Evolutionary conservation across 805 yeast species (phyloP).

Genomic region (Candida tallmaniae): DNA sequence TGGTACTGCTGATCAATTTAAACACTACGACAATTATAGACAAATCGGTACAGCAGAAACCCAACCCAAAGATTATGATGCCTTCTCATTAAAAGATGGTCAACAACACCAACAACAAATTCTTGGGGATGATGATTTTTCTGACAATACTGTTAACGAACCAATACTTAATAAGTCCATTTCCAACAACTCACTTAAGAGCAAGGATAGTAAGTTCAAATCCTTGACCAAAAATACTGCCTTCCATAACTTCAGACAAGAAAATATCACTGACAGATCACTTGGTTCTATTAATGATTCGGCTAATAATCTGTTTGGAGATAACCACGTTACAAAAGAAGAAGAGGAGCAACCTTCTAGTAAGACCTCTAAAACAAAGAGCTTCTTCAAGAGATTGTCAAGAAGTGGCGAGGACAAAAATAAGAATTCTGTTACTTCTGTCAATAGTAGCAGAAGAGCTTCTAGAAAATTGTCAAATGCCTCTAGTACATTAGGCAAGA

Average conservation of each 20-base stretch:
- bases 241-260: slow-evolving; percentile 27
- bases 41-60: slow-evolving; percentile 16
- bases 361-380: slow-evolving; percentile 22
- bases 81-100: too few relatives aligned
- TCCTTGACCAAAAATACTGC: slow-evolving; percentile 34
- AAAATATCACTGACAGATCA: slow-evolving; percentile 1
- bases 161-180: slow-evolving; percentile 3
- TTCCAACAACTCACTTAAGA: background rate
- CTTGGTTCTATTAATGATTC: background rate
- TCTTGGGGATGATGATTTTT: background rate
- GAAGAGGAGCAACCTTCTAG: slow-evolving; percentile 6
- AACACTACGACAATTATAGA: background rate
- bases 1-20: slow-evolving; percentile 16
- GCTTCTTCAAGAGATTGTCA: slow-evolving; percentile 31
- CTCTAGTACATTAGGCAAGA: too few relatives aligned
- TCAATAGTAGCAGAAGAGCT: slow-evolving; percentile 2
- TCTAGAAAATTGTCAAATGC: background rate
- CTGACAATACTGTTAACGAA: slow-evolving; percentile 2
- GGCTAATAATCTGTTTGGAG: background rate
- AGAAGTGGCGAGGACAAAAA: slow-evolving; percentile 14
- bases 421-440: slow-evolving; percentile 9
- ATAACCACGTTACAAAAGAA: background rate
- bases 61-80: slow-evolving; percentile 16
- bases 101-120: slow-evolving; percentile 3
- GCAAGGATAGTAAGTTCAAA: slow-evolving; percentile 11